Evolutionary conservation across 2,329 filamentous ascomycete genomes (phyloP).

Genomic region (Zelopaecilomyces penicillatus): DNA sequence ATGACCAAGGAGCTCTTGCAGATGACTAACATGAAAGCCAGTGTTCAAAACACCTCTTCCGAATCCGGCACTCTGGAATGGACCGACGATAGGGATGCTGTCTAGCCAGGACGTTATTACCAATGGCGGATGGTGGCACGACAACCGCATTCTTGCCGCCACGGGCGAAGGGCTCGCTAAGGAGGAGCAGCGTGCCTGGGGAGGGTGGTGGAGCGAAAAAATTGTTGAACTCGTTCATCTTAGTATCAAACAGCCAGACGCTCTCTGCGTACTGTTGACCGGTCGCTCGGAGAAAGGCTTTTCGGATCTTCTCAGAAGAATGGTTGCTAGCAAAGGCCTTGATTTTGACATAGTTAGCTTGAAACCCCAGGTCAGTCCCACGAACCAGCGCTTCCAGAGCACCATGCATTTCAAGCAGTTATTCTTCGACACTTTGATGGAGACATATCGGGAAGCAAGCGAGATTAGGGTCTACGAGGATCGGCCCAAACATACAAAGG

Average conservation of each 20-base stretch:
- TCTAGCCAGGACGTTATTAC: constrained; percentile 67
- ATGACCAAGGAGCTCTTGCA: background rate
- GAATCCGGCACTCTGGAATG: constrained; percentile 81
- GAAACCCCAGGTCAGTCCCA: constrained; percentile 77
- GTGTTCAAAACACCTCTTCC: constrained; percentile 89
- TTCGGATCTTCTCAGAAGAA: constrained; percentile 69
- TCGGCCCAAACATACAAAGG: constrained; percentile 59
- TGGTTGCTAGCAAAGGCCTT: constrained; percentile 67
- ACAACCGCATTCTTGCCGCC: constrained; percentile 72
- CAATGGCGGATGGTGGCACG: constrained; percentile 96
- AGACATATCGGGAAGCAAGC: constrained; percentile 76
- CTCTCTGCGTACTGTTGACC: constrained; percentile 77
- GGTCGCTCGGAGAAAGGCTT: constrained; percentile 75
- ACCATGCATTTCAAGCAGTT: constrained; percentile 92
- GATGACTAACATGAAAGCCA: constrained; percentile 23
- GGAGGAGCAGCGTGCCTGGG: constrained; percentile 78
- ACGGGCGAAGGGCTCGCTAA: constrained; percentile 75
- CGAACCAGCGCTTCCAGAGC: constrained; percentile 65
- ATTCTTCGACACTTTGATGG: constrained; percentile 71
- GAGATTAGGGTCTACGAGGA: constrained; percentile 74
- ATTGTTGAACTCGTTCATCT: constrained; percentile 73
- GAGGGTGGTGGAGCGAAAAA: constrained; percentile 94
- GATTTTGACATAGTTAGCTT: constrained; percentile 83
- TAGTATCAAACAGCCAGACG: constrained; percentile 76
- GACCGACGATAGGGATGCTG: constrained; percentile 66